phyloP scores from a whole-genome alignment of 2,329 filamentous ascomycete species.

The Chalaropsis ovoidea region DNA sequence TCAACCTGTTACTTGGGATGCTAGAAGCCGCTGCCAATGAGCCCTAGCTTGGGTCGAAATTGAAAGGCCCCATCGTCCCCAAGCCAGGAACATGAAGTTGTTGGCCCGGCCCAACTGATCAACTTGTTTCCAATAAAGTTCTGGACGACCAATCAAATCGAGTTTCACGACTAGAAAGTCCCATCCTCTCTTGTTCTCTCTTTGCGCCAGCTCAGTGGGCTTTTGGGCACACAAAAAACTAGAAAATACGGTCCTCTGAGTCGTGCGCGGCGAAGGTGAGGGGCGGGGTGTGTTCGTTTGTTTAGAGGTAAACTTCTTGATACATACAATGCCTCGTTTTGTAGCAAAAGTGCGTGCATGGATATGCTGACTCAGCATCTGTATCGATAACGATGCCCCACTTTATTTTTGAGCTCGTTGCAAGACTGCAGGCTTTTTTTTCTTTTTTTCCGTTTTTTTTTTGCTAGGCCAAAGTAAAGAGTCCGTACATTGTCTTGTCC shows the following conservation, averaged over 20 bases:
- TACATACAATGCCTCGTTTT: no score
- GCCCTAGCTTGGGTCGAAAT: neutral
- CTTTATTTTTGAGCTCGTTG: conserved; percentile 24
- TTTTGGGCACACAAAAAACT: neutral
- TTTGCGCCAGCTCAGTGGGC: neutral
- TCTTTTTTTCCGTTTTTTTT: neutral
- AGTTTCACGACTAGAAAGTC: neutral
- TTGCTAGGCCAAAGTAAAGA: neutral
- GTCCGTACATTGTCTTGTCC: no score
- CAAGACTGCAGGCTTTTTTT: conserved; percentile 22
- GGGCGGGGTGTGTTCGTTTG: neutral
- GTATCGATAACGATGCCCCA: conserved; percentile 22
- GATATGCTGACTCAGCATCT: conserved; percentile 19
- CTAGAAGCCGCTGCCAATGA: neutral
- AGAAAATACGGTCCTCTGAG: neutral
- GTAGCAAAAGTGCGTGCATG: no score
- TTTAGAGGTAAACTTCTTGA: no score
- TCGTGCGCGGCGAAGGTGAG: no score
- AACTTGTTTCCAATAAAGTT: neutral
- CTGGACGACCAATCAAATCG: neutral
- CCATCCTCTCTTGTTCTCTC: neutral
- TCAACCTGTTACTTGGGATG: neutral
- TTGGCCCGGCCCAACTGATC: neutral
- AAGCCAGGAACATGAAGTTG: neutral
- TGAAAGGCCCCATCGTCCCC: no score